Percentiles rank a stretch among this genome's conserved stretches.
Conservation (phyloP, 2,329 filamentous ascomycete genomes). For the Allantophomopsis lycopodina region DNA sequence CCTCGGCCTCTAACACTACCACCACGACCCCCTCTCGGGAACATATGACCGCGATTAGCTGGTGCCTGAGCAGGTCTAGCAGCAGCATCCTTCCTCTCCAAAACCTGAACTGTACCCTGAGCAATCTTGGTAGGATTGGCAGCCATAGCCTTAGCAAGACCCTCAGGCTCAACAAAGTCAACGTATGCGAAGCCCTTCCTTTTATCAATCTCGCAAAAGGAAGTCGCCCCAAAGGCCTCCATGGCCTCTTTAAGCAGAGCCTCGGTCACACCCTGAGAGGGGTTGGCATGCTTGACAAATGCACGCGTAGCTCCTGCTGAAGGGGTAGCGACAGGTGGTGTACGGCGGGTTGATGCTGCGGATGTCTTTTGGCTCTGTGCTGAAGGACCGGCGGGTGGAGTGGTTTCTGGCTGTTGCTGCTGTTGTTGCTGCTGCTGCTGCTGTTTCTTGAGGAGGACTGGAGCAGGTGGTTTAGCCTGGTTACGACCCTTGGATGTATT, state of each 20-base stretch:
- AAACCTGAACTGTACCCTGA: conserved; percentile 73
- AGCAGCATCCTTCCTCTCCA: conserved; percentile 57
- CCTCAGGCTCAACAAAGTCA: conserved; percentile 64
- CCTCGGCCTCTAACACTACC: conserved; percentile 4
- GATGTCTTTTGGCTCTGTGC: conserved; percentile 17
- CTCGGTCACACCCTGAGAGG: conserved; percentile 86
- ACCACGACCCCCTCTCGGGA: conserved; percentile 8
- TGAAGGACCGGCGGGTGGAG: conserved; percentile 10
- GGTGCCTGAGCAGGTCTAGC: conserved; percentile 7
- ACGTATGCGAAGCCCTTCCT: conserved; percentile 92
- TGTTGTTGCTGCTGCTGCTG: conserved; percentile 14
- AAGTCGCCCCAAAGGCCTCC: conserved; percentile 58
- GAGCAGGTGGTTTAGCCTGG: conserved; percentile 13
- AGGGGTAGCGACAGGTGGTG: conserved; percentile 12
- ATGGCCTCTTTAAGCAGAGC: conserved; percentile 63
- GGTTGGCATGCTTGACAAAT: conserved; percentile 73
- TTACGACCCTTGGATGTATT: neutral
- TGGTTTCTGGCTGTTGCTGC: conserved; percentile 6
- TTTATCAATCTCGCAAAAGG: conserved; percentile 81
- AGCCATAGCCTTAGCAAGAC: conserved; percentile 64
- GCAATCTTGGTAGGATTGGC: conserved; percentile 74
- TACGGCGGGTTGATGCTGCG: conserved; percentile 15
- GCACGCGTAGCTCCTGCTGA: conserved; percentile 45
- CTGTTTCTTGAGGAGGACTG: conserved; percentile 24
- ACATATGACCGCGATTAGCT: conserved; percentile 4